Conservation (phyloP, 352 stramenopile genomes). For the Phytophthora pluvialis region DNA sequence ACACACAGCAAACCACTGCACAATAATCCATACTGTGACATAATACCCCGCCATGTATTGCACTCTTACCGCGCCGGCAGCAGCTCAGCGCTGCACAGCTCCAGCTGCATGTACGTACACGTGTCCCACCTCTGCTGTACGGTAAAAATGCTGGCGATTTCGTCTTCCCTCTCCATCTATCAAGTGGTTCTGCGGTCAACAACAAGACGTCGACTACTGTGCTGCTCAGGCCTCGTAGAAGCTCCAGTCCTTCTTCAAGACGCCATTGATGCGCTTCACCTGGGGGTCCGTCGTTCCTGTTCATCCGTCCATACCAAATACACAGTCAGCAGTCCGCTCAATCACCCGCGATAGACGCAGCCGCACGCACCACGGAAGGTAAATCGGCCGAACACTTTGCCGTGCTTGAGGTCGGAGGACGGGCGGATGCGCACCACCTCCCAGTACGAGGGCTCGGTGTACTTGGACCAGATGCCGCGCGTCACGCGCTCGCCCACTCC, state of each 20-base stretch:
- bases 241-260: conserved; percentile 80
- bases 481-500: conserved; percentile 75
- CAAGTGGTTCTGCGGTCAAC: conserved; percentile 4
- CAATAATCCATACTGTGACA: conserved; percentile 22
- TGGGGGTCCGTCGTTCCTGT: conserved; percentile 71
- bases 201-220: conserved; percentile 1
- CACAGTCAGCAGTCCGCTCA: conserved; percentile 1
- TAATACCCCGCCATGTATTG: conserved; percentile 42
- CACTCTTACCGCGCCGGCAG: conserved; percentile 25
- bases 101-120: conserved; percentile 4
- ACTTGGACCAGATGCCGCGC: conserved; percentile 78
- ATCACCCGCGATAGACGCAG: not conserved
- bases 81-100: not conserved
- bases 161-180: conserved; percentile 22
- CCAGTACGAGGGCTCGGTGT: conserved; percentile 76
- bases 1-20: not conserved
- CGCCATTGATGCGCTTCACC: conserved; percentile 81
- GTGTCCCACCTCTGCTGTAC: conserved; percentile 1
- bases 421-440: conserved; percentile 83
- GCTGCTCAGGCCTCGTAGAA: conserved; percentile 28
- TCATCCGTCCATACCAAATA: conserved; percentile 15
- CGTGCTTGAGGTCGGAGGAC: conserved; percentile 82
- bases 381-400: conserved; percentile 84
- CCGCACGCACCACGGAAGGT: conserved; percentile 77
- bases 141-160: conserved; percentile 7